These are phyloP conservation scores for Coniochaeta sp. DNA, from an alignment of 2,329 filamentous ascomycete genomes.

Conservation along the genomic window DNA sequence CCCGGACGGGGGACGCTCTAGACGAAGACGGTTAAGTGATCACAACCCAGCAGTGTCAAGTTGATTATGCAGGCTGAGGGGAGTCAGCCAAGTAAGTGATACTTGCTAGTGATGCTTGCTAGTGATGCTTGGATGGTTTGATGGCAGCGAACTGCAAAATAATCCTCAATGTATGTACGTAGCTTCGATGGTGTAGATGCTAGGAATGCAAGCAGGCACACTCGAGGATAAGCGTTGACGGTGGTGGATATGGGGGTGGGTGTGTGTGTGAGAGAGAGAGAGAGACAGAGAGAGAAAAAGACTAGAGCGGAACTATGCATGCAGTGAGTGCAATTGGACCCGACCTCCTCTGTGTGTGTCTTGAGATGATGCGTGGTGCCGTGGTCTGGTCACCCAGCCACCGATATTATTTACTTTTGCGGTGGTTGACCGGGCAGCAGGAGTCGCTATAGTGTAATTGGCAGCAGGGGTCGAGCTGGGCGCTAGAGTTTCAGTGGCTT, in stretches of 20 bases:
- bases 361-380: constrained; percentile 3
- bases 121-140: too few species aligned
- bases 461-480: constrained; percentile 1
- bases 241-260: neutral
- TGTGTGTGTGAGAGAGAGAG: neutral
- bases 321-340: neutral
- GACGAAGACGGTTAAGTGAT: neutral
- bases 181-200: neutral
- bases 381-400: constrained; percentile 16
- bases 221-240: neutral
- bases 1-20: neutral
- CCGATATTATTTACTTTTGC: constrained; percentile 18
- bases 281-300: too few species aligned
- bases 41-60: neutral
- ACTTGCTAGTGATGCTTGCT: neutral
- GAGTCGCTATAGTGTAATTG: constrained; percentile 2
- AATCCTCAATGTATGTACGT: neutral
- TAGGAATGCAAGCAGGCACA: neutral
- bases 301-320: neutral
- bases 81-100: neutral
- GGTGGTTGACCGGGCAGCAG: constrained; percentile 15
- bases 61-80: neutral
- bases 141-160: neutral
- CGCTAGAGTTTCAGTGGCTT: neutral
- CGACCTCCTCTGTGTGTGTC: neutral